These are phyloP conservation scores for Pterocarpus santalinus DNA, from an alignment of 306 rosid genomes.

Conservation along the genomic window DNA sequence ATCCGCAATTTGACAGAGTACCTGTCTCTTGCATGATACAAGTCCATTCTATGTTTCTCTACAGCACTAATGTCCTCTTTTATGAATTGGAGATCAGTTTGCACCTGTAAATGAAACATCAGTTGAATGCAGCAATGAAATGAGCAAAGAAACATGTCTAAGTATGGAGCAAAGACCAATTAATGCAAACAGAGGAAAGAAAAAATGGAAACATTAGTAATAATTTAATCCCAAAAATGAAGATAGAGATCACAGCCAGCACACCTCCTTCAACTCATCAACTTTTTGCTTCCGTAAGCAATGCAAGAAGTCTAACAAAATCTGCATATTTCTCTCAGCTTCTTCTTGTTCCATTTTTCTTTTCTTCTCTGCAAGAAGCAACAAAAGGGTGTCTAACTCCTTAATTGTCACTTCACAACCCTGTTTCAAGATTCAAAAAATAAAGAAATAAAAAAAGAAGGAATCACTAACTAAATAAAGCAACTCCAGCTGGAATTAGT, in stretches of 20 bases:
- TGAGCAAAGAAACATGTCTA: constrained; percentile 15
- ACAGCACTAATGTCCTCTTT: constrained; percentile 88
- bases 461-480: constrained; percentile 36
- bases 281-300: constrained; percentile 88
- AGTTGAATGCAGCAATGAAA: constrained; percentile 21
- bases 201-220: constrained; percentile 25
- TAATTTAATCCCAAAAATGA: constrained; percentile 24
- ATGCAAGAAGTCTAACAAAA: constrained; percentile 86
- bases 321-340: constrained; percentile 96
- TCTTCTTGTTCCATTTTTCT: constrained; percentile 99
- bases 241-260: constrained; percentile 37
- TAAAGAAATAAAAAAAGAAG: neutral
- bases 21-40: constrained; percentile 79
- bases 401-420: constrained; percentile 91
- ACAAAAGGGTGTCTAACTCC: constrained; percentile 85
- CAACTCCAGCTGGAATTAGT: constrained; percentile 5
- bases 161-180: constrained; percentile 33
- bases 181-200: constrained; percentile 19
- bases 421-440: constrained; percentile 53
- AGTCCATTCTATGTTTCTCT: constrained; percentile 89
- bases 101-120: constrained; percentile 66
- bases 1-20: constrained; percentile 73
- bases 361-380: constrained; percentile 85
- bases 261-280: constrained; percentile 88
- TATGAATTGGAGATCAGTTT: constrained; percentile 89